Percentiles rank a stretch among this genome's conserved stretches.
phyloP scores from a whole-genome alignment of 495 filamentous ascomycete species.

The Talaromyces nanjingensis region DNA sequence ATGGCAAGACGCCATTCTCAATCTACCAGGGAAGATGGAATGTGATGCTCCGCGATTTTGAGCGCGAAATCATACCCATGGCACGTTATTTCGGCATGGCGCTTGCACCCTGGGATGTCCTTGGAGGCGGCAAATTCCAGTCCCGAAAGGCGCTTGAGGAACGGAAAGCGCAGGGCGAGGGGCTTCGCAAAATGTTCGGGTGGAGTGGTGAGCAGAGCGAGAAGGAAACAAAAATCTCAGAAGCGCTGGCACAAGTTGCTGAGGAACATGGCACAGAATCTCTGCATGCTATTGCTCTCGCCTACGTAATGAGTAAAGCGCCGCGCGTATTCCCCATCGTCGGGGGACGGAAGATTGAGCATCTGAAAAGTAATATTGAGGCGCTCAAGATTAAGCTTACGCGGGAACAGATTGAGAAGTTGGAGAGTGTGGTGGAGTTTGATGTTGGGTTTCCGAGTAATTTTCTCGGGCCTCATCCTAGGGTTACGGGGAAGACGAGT shows the following conservation, averaged over 20 bases:
- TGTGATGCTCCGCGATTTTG: conserved; percentile 44
- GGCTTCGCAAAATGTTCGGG: conserved; percentile 16
- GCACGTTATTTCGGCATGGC: conserved; percentile 50
- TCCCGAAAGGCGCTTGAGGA: conserved; percentile 24
- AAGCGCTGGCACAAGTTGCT: conserved; percentile 45
- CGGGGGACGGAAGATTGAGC: conserved; percentile 58
- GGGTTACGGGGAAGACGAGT: conserved; percentile 24
- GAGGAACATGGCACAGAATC: conserved; percentile 35
- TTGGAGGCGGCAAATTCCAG: conserved; percentile 50
- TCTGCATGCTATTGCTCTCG: conserved; percentile 56
- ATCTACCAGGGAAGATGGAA: conserved; percentile 64
- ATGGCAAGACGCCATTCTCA: conserved; percentile 54
- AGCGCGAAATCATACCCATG: conserved; percentile 55
- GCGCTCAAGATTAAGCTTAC: conserved; percentile 48
- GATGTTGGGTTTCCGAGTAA: conserved; percentile 47
- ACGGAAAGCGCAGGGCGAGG: conserved; percentile 24
- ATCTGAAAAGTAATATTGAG: conserved; percentile 57
- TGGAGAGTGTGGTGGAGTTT: conserved; percentile 44
- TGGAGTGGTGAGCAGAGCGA: conserved; percentile 22
- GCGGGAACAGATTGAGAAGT: conserved; percentile 47
- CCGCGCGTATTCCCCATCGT: conserved; percentile 74
- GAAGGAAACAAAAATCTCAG: conserved; percentile 34
- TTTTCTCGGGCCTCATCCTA: conserved; percentile 31
- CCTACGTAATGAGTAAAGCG: conserved; percentile 67
- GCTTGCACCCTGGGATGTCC: conserved; percentile 47